Conservation (phyloP, 805 yeast genomes). For the Zygosaccharomyces gambellarensis region DNA sequence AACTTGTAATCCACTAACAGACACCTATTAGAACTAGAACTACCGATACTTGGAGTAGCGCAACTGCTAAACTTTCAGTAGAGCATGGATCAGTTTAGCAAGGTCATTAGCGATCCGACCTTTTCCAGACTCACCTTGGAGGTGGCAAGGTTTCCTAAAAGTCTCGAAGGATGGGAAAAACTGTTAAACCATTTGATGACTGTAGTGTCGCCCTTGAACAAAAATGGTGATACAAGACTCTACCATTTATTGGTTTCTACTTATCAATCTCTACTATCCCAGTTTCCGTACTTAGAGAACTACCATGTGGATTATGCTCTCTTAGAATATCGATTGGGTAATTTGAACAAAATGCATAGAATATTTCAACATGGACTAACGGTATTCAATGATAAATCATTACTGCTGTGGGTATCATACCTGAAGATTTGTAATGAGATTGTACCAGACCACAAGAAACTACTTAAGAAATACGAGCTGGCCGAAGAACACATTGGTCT, state of each 20-base stretch:
- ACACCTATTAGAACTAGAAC: not conserved
- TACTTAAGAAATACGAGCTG: constrained; percentile 28
- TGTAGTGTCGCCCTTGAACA: constrained; percentile 27
- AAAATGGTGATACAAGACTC: constrained; percentile 19
- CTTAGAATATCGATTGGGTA: constrained; percentile 32
- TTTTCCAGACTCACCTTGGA: constrained; percentile 26
- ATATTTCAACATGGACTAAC: constrained; percentile 25
- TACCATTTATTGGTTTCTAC: constrained; percentile 22
- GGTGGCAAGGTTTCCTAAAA: constrained; percentile 26
- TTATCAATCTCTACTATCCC: constrained; percentile 27
- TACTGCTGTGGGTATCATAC: constrained; percentile 32
- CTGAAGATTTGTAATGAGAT: constrained; percentile 30
- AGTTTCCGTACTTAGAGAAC: constrained; percentile 34
- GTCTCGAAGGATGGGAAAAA: constrained; percentile 31
- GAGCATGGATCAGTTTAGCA: constrained; percentile 23
- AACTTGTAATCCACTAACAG: not conserved
- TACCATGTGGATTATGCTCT: constrained; percentile 35
- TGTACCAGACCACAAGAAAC: constrained; percentile 18
- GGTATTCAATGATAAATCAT: constrained; percentile 28
- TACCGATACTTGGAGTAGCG: not conserved
- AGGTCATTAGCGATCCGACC: constrained; percentile 18
- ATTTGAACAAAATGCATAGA: constrained; percentile 24
- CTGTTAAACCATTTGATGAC: constrained; percentile 25
- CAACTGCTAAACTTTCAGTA: not conserved
- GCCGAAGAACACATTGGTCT: constrained; percentile 33